Conservation (phyloP, 208 protist genomes). For the Leptomonas seymouri region DNA sequence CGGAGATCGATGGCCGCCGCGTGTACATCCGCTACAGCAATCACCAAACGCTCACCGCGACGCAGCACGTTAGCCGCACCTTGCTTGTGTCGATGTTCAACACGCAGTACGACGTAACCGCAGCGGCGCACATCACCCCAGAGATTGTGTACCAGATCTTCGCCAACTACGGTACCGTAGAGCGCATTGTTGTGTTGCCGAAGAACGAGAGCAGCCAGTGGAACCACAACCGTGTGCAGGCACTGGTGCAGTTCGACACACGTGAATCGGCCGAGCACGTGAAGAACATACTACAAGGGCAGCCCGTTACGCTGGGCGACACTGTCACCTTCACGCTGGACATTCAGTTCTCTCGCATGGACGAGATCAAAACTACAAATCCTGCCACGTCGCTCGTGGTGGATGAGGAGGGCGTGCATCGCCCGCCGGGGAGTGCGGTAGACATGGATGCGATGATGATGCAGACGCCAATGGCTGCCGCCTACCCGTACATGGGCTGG, state of each 20-base stretch:
- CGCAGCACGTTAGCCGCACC: slow-evolving; percentile 85
- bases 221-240: slow-evolving; percentile 92
- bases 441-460: slow-evolving; percentile 30
- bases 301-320: slow-evolving; percentile 89
- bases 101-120: slow-evolving; percentile 91
- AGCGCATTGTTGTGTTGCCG: slow-evolving; percentile 90
- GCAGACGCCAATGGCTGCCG: slow-evolving; percentile 30
- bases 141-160: slow-evolving; percentile 94
- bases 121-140: slow-evolving; percentile 82
- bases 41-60: slow-evolving; percentile 89
- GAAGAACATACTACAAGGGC: slow-evolving; percentile 91
- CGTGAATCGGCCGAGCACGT: slow-evolving; percentile 81
- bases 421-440: slow-evolving; percentile 28
- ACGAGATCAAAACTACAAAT: slow-evolving; percentile 90
- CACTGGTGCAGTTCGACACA: slow-evolving; percentile 90
- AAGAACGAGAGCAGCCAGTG: slow-evolving; percentile 91
- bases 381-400: slow-evolving; percentile 79
- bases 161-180: slow-evolving; percentile 81
- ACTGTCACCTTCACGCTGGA: slow-evolving; percentile 90
- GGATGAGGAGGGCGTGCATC: slow-evolving; percentile 71
- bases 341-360: slow-evolving; percentile 93
- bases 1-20: slow-evolving; percentile 89
- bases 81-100: slow-evolving; percentile 94
- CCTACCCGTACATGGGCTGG: slow-evolving; percentile 35
- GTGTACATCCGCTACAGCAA: slow-evolving; percentile 93